Percentiles rank a stretch among this genome's conserved stretches.
Evolutionary conservation across 1,284 basidiomycete species (phyloP).

Genomic region (Hymenochaete sp.): DNA sequence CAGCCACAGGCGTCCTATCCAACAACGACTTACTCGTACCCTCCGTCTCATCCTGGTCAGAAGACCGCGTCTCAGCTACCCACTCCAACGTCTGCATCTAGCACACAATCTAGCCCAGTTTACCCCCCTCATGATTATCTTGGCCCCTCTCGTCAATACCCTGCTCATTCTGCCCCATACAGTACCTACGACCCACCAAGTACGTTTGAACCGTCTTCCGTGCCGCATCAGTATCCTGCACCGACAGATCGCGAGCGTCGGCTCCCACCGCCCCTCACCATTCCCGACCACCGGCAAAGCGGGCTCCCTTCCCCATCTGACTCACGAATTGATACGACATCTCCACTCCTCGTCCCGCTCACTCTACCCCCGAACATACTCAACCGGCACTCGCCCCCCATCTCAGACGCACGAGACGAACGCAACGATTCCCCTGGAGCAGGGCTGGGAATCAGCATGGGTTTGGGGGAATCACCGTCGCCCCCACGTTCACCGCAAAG

Average conservation of each 20-base stretch:
- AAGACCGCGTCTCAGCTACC: conserved; percentile 6
- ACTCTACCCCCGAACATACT: too few species aligned
- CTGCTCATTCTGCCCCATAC: conserved; percentile 1
- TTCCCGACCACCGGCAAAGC: conserved; percentile 19
- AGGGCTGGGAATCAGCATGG: too few species aligned
- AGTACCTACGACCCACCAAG: not conserved
- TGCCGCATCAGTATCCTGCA: conserved; percentile 27
- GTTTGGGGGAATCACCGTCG: not conserved
- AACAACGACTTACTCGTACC: conserved; percentile 1
- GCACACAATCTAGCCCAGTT: conserved; percentile 12
- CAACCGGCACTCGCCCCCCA: conserved; percentile 12
- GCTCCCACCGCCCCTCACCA: conserved; percentile 24
- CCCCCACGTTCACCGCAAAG: conserved; percentile 6
- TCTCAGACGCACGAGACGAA: conserved; percentile 15
- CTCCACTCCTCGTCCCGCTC: conserved; percentile 11
- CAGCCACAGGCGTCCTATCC: conserved; percentile 6
- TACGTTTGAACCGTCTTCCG: not conserved
- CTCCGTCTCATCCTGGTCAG: conserved; percentile 6
- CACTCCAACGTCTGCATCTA: conserved; percentile 14
- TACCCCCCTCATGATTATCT: conserved; percentile 15
- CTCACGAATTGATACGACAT: too few species aligned
- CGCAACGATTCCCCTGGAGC: not conserved
- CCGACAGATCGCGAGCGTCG: conserved; percentile 19
- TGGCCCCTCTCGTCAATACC: too few species aligned
- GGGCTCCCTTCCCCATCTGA: conserved; percentile 9